Conservation (phyloP, 176 grass and related monocot species). For the Aegilops tauschii region DNA sequence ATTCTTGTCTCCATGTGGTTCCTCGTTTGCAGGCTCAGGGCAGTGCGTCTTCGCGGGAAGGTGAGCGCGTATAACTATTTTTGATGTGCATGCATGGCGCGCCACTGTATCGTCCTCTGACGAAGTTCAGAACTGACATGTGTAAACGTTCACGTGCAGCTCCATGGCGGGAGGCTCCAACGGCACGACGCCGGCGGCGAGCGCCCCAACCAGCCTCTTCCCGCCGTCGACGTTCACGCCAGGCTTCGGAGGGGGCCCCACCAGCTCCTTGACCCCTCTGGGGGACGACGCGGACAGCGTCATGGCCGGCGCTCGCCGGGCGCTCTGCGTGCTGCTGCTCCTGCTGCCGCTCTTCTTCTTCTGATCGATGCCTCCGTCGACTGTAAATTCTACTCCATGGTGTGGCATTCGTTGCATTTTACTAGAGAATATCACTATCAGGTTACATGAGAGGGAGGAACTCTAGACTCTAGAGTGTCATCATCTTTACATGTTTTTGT, state of each 20-base stretch:
- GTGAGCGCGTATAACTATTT: background rate
- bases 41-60: constrained; percentile 80
- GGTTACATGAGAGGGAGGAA: background rate
- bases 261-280: constrained; percentile 2
- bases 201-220: constrained; percentile 27
- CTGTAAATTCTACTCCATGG: constrained; percentile 15
- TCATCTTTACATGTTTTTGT: background rate
- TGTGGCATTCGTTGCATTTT: constrained; percentile 11
- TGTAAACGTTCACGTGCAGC: background rate
- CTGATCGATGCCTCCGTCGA: background rate
- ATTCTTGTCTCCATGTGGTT: background rate
- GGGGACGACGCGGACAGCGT: constrained; percentile 20
- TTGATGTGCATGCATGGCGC: background rate
- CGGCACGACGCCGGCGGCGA: constrained; percentile 32
- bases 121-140: background rate
- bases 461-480: background rate
- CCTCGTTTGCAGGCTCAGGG: constrained; percentile 58
- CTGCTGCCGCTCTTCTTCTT: constrained; percentile 19
- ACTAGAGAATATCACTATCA: background rate
- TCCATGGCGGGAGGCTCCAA: constrained; percentile 35
- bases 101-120: background rate
- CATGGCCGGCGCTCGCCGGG: constrained; percentile 18
- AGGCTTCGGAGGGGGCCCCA: constrained; percentile 22
- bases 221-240: constrained; percentile 41
- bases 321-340: constrained; percentile 26